Evolutionary conservation across 345 rosid species (phyloP).

Genomic region (Theobroma cacao): DNA sequence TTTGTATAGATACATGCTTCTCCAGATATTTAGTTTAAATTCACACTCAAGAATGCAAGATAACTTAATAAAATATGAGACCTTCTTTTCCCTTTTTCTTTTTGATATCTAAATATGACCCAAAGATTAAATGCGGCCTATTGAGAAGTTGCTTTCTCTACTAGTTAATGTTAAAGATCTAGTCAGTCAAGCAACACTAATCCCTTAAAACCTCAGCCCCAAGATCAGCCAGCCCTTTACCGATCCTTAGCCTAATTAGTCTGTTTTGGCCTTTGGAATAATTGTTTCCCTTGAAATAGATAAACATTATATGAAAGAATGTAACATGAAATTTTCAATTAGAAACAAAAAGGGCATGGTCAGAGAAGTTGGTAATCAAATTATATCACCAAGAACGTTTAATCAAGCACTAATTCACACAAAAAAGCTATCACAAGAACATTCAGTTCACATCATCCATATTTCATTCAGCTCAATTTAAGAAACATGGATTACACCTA

Average conservation of each 20-base stretch:
- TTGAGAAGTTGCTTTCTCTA: neutral
- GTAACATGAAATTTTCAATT: no score
- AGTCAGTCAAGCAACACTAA: neutral
- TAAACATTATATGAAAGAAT: neutral
- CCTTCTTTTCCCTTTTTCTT: neutral
- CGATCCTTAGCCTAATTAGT: neutral
- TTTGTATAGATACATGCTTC: neutral
- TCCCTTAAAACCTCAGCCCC: neutral
- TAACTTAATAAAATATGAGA: neutral
- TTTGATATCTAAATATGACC: neutral
- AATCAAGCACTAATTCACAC: neutral
- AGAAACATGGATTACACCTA: neutral
- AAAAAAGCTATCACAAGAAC: neutral
- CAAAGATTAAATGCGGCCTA: neutral
- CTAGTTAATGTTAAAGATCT: neutral
- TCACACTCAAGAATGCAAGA: neutral
- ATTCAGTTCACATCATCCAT: neutral
- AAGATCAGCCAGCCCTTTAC: neutral
- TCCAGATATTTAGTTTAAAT: neutral
- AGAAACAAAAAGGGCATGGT: no score
- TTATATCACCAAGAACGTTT: neutral
- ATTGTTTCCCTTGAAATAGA: neutral
- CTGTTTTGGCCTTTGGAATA: neutral
- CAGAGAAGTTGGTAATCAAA: neutral
- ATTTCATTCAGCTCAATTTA: constrained; percentile 6